Evolutionary conservation across 2,329 filamentous ascomycete genomes (phyloP).

Genomic region (Neonectria faginata): DNA sequence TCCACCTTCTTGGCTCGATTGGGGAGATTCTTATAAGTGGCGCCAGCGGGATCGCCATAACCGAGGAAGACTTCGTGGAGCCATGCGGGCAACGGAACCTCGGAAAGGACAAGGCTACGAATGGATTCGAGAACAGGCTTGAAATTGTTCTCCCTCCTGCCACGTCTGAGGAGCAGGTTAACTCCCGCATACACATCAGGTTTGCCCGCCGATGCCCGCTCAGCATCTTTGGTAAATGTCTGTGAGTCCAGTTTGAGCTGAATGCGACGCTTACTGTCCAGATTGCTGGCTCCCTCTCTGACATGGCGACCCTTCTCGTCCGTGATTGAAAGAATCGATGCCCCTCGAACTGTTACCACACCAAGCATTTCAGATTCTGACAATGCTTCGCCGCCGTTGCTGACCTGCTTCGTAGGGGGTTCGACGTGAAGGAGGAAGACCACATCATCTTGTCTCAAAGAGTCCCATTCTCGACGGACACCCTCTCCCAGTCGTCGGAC

Average conservation of each 20-base stretch:
- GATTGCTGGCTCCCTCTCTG: conserved; percentile 68
- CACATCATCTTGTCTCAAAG: conserved; percentile 85
- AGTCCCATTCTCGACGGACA: conserved; percentile 89
- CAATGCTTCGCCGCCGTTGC: conserved; percentile 63
- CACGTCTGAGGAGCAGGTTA: conserved; percentile 86
- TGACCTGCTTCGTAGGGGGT: conserved; percentile 62
- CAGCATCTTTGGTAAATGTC: conserved; percentile 82
- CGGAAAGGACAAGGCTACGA: conserved; percentile 83
- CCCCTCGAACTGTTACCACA: conserved; percentile 79
- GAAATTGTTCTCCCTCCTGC: conserved; percentile 95
- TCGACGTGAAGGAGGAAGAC: conserved; percentile 87
- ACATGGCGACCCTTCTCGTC: conserved; percentile 85
- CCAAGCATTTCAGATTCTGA: conserved; percentile 71
- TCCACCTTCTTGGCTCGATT: conserved; percentile 85
- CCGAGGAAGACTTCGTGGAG: conserved; percentile 97
- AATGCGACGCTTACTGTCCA: conserved; percentile 78
- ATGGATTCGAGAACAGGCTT: conserved; percentile 93
- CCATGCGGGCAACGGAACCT: conserved; percentile 89
- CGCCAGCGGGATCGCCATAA: conserved; percentile 91
- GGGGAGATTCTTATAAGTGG: conserved; percentile 84
- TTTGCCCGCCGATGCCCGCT: conserved; percentile 73
- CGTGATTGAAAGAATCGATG: conserved; percentile 85
- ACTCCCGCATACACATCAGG: conserved; percentile 84
- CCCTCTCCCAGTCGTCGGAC: conserved; percentile 81
- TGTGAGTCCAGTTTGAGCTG: conserved; percentile 84